Evolutionary conservation across 345 rosid genomes (phyloP).

Genomic region (Brassica nigra): DNA sequence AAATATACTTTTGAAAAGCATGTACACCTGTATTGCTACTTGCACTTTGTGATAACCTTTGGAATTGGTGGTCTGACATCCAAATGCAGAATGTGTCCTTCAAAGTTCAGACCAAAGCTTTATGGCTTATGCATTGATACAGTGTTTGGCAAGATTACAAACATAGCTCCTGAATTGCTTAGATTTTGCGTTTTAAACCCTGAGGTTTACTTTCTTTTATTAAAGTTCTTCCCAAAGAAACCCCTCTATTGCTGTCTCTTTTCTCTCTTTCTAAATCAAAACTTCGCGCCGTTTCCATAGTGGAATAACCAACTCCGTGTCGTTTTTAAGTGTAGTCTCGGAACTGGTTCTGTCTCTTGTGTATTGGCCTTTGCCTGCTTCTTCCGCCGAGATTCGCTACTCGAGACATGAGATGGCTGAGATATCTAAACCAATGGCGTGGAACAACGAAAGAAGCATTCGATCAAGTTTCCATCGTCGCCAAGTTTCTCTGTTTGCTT

Average conservation of each 20-base stretch:
- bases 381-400: constrained; percentile 2
- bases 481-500: constrained; percentile 48
- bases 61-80: background rate
- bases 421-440: constrained; percentile 45
- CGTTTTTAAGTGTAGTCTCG: background rate
- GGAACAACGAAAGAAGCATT: constrained; percentile 48
- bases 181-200: background rate
- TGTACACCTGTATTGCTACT: background rate
- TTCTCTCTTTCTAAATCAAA: background rate
- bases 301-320: constrained; percentile 4
- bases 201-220: background rate
- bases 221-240: background rate
- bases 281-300: constrained; percentile 24
- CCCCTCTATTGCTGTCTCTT: background rate
- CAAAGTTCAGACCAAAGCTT: background rate
- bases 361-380: background rate
- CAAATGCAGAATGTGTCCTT: background rate
- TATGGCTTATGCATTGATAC: background rate
- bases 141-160: background rate
- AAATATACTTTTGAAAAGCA: background rate
- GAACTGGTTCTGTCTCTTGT: background rate
- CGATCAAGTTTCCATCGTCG: constrained; percentile 22
- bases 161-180: background rate
- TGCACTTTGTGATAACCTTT: background rate
- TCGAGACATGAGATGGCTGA: constrained; percentile 18